Evolutionary conservation across 345 rosid species (phyloP).

Genomic region (Anacardium occidentale): DNA sequence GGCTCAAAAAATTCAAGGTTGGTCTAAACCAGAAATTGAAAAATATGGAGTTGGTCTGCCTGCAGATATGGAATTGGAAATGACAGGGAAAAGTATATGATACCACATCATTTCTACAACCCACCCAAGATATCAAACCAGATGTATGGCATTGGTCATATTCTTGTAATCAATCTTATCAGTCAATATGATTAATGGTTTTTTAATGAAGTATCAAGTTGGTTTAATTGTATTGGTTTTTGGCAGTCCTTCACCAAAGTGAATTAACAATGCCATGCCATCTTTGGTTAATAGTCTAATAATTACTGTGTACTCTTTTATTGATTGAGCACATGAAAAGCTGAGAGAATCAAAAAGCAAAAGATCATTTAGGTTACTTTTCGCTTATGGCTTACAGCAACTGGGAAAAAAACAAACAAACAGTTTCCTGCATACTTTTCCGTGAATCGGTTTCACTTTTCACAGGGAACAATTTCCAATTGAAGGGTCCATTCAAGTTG

Average conservation of each 20-base stretch:
- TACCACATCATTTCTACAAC: too few relatives aligned
- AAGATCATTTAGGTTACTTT: not conserved
- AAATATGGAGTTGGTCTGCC: not conserved
- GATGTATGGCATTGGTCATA: too few relatives aligned
- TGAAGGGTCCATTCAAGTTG: not conserved
- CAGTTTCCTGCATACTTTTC: not conserved
- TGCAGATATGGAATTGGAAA: not conserved
- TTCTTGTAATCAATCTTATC: too few relatives aligned
- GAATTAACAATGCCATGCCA: not conserved
- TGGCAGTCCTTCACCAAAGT: not conserved
- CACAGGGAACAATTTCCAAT: not conserved
- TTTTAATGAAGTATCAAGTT: too few relatives aligned
- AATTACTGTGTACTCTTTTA: not conserved
- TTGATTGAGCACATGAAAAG: slow-evolving; percentile 6
- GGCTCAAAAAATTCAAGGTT: not conserved
- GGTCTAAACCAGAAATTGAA: not conserved
- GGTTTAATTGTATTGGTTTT: too few relatives aligned
- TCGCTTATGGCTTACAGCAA: not conserved
- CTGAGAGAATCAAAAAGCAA: not conserved
- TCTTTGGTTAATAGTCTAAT: not conserved
- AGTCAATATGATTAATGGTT: too few relatives aligned
- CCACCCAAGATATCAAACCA: too few relatives aligned
- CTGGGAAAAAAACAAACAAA: not conserved
- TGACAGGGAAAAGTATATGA: too few relatives aligned
- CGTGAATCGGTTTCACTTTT: not conserved